Conservation (phyloP, 352 stramenopile species). For the Phytophthora multivora region DNA sequence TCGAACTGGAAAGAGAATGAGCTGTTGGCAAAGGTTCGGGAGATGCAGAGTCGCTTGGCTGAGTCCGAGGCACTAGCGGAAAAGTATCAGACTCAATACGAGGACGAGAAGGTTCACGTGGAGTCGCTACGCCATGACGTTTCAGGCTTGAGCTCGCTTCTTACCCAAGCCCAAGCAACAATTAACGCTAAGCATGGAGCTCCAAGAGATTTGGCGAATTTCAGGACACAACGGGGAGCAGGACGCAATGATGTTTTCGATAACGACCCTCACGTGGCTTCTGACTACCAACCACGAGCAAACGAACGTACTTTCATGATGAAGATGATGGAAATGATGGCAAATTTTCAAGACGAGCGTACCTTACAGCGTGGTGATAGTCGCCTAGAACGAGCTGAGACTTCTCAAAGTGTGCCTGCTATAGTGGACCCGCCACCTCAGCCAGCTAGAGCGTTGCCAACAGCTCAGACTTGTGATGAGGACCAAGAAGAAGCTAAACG, state of each 20-base stretch:
- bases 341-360: slow-evolving; percentile 25
- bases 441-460: not conserved
- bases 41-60: slow-evolving; percentile 51
- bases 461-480: slow-evolving; percentile 14
- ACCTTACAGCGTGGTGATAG: not conserved
- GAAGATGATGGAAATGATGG: slow-evolving; percentile 76
- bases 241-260: slow-evolving; percentile 3
- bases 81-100: slow-evolving; percentile 73
- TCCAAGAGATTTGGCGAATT: slow-evolving; percentile 8
- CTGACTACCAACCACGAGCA: slow-evolving; percentile 4
- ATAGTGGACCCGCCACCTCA: not conserved
- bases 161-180: slow-evolving; percentile 61
- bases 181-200: slow-evolving; percentile 48
- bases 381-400: not conserved
- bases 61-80: slow-evolving; percentile 58
- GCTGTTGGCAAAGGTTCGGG: slow-evolving; percentile 46
- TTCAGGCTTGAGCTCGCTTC: slow-evolving; percentile 57
- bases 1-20: slow-evolving; percentile 70
- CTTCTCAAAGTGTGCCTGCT: not conserved
- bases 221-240: slow-evolving; percentile 7
- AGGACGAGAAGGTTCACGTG: slow-evolving; percentile 80
- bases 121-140: slow-evolving; percentile 74
- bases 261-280: not conserved
- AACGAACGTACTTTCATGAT: slow-evolving; percentile 56
- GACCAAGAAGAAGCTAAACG: slow-evolving; percentile 51